Evolutionary conservation across 1,284 basidiomycete species (phyloP), one percentile per base, ranked within the genome.

Genomic region (Rhodotorula glutinis): DNA sequence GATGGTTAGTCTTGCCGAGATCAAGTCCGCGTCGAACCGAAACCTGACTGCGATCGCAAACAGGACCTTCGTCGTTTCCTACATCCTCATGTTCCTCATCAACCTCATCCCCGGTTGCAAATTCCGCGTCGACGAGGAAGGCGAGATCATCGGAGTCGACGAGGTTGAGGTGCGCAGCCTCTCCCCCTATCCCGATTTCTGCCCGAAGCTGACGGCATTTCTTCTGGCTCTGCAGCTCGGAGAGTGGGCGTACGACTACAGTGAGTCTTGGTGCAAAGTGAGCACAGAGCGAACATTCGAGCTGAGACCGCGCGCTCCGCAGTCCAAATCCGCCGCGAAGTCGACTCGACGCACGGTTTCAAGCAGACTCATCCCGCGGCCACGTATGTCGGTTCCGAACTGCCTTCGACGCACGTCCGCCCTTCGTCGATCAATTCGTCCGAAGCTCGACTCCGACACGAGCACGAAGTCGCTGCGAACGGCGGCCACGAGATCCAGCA

Each of bases 91-190:
- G 43, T 88, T 89, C 79, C 79, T 79, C 21, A 80, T 94, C 76
- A 87, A 95, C 79, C 72, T 86, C 54, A 86, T 92, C 58, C 92
- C 92, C 4, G 87, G 87, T 69, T 83, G 92, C 71, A 84, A 89
- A 62, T 85, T 98, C 62, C 87, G 92, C 66, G 84, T 85, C 29
- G 81, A 82, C 53, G 92, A 95, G 75, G 89, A 92, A 73, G 86
- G 87, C 49, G 94, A 98, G 82, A 88, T 93, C 69, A 82, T 97
- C 63, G 95, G 95, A 70, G 87, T 96, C 69, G 95, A 98, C 79
- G 91, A 97, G 76, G 85, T 87, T 19, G 90, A 94, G 81, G 47
- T 59, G 58, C 40, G 62, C 30, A 40, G 23, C 25, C 33, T 2
- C 27, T 41, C 88, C 95, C 83, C 92, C 92, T 11, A 19, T 59